These are phyloP conservation scores for Penicillium antarcticum DNA, from an alignment of 495 filamentous ascomycete genomes.

Conservation along the genomic window DNA sequence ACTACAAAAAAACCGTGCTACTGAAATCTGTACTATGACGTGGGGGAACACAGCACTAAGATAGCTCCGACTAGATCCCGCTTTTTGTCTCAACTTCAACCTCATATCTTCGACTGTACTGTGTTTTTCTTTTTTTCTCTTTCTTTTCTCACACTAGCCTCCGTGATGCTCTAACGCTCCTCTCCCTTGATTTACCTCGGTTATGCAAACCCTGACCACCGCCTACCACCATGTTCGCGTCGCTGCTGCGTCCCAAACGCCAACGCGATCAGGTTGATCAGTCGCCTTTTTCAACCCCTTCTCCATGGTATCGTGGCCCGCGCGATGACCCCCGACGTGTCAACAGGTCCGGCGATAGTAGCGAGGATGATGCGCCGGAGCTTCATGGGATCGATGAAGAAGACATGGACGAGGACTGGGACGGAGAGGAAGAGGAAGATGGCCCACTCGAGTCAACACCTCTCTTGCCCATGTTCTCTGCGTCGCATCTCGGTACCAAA, in stretches of 20 bases:
- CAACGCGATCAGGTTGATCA: conserved; percentile 35
- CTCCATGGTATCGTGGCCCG: conserved; percentile 27
- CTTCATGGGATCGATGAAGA: conserved; percentile 36
- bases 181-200: not conserved
- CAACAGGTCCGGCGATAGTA: conserved; percentile 4
- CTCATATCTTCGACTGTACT: not conserved
- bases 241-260: conserved; percentile 45
- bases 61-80: not conserved
- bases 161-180: conserved; percentile 1
- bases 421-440: conserved; percentile 54
- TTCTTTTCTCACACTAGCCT: not conserved
- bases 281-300: conserved; percentile 48
- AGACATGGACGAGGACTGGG: conserved; percentile 36
- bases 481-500: conserved; percentile 67
- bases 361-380: conserved; percentile 26
- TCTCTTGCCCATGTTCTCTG: conserved; percentile 80
- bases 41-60: not conserved
- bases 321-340: conserved; percentile 10
- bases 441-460: conserved; percentile 54
- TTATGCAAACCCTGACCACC: conserved; percentile 9
- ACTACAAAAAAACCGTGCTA: not conserved
- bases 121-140: not conserved
- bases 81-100: not conserved
- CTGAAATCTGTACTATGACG: not conserved
- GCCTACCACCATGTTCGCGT: conserved; percentile 39